These are phyloP conservation scores for Trametes polyzona DNA, from an alignment of 1,284 basidiomycete genomes.

Conservation along the genomic window DNA sequence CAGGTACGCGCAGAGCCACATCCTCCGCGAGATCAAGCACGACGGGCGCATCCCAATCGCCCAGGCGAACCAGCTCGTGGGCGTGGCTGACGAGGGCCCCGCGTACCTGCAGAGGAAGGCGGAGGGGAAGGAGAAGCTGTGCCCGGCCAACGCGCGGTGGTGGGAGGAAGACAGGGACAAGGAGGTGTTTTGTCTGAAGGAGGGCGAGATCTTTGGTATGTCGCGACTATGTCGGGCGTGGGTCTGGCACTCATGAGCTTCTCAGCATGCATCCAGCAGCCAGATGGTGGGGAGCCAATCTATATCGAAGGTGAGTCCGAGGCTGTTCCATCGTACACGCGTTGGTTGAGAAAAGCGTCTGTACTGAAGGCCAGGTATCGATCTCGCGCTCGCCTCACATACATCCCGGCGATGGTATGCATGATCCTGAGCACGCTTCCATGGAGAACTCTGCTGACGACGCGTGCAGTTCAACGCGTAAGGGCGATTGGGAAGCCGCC, in stretches of 20 bases:
- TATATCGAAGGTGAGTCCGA: conserved; percentile 52
- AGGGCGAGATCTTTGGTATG: conserved; percentile 66
- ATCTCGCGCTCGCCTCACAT: conserved; percentile 70
- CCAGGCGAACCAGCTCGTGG: conserved; percentile 67
- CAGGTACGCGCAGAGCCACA: conserved; percentile 57
- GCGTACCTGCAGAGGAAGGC: conserved; percentile 52
- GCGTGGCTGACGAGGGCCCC: conserved; percentile 78
- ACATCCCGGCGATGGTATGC: conserved; percentile 71
- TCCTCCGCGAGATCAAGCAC: conserved; percentile 74
- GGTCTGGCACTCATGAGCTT: neutral
- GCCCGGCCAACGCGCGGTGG: too few relatives aligned
- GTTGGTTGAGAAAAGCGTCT: neutral
- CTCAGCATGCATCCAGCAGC: conserved; percentile 58
- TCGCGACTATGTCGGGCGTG: neutral
- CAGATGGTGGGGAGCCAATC: conserved; percentile 46
- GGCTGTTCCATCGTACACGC: neutral
- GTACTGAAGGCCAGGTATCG: conserved; percentile 44
- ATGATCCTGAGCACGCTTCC: neutral
- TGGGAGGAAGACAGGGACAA: conserved; percentile 40
- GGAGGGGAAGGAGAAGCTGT: conserved; percentile 48
- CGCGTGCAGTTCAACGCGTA: conserved; percentile 64
- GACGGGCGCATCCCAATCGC: conserved; percentile 70
- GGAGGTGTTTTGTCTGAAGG: conserved; percentile 54
- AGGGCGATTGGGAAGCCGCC: conserved; percentile 75
- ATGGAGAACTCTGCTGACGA: neutral